These are phyloP conservation scores for Aciculosporium take DNA, from an alignment of 2,329 filamentous ascomycete genomes.

Conservation along the genomic window DNA sequence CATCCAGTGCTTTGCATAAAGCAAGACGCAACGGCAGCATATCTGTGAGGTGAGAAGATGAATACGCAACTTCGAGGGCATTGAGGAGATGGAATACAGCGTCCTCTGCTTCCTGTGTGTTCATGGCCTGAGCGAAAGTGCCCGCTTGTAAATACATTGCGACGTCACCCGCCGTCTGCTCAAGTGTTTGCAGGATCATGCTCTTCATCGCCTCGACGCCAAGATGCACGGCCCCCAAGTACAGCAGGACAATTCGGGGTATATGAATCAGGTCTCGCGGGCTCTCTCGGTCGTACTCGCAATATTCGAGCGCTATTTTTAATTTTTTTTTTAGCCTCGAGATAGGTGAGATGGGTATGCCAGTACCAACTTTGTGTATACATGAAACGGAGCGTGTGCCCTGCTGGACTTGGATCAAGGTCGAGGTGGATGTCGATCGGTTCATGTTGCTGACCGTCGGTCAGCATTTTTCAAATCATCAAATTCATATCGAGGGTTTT, in stretches of 20 bases:
- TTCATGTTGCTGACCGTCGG: constrained; percentile 13
- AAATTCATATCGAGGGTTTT: too few relatives aligned
- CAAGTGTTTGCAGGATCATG: constrained; percentile 15
- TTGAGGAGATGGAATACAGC: constrained; percentile 16
- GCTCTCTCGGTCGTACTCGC: constrained; percentile 11
- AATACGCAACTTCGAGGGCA: constrained; percentile 17
- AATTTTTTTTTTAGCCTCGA: background rate
- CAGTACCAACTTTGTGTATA: constrained; percentile 19
- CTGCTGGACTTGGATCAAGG: constrained; percentile 14
- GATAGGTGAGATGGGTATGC: background rate
- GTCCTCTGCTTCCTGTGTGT: constrained; percentile 9
- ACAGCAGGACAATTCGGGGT: constrained; percentile 19
- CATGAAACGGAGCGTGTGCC: constrained; percentile 20
- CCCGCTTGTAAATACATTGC: constrained; percentile 9
- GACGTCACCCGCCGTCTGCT: constrained; percentile 14
- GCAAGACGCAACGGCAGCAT: constrained; percentile 19
- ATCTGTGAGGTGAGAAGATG: constrained; percentile 10
- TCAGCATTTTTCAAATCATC: background rate
- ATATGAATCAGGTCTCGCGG: constrained; percentile 17
- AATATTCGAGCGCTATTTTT: constrained; percentile 7
- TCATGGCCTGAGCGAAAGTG: constrained; percentile 8
- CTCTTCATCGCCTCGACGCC: constrained; percentile 15
- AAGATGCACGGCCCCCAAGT: constrained; percentile 17
- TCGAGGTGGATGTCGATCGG: constrained; percentile 14
- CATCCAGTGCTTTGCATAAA: constrained; percentile 18